Percentiles rank a stretch among this genome's conserved stretches.
These are phyloP conservation scores for Aspergillus cejpii DNA, from an alignment of 2,329 filamentous ascomycete species.

Conservation along the genomic window DNA sequence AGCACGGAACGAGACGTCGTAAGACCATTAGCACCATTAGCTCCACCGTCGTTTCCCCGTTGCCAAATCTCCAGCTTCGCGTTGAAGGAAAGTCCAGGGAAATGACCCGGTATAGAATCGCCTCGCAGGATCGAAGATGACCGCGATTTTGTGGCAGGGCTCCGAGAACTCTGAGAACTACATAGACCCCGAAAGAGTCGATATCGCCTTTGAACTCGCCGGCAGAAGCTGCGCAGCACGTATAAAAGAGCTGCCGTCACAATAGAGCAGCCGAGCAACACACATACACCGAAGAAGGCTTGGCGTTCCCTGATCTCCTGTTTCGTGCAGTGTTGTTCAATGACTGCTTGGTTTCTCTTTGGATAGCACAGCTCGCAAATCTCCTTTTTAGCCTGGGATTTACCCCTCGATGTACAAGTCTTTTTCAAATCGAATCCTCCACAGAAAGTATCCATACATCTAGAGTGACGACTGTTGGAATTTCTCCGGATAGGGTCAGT, in stretches of 20 bases:
- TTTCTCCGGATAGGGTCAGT: background rate
- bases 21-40: background rate
- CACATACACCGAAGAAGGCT: slow-evolving; percentile 13
- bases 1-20: slow-evolving; percentile 3
- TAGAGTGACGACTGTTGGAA: slow-evolving; percentile 1
- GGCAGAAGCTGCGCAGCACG: slow-evolving; percentile 5
- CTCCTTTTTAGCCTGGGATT: slow-evolving; percentile 3
- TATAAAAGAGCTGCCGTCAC: slow-evolving; percentile 7
- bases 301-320: slow-evolving; percentile 9
- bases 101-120: background rate
- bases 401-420: slow-evolving; percentile 3
- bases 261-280: slow-evolving; percentile 7
- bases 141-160: background rate
- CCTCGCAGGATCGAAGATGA: background rate
- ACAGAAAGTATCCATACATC: slow-evolving; percentile 13
- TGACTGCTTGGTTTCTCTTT: slow-evolving; percentile 6
- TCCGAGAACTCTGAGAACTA: background rate
- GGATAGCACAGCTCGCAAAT: slow-evolving; percentile 15
- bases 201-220: background rate
- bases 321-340: slow-evolving; percentile 10
- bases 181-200: slow-evolving; percentile 5
- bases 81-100: background rate
- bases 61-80: background rate
- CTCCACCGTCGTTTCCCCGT: background rate
- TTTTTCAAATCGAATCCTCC: slow-evolving; percentile 5